Base-by-base conservation (phyloP, 2,329 filamentous ascomycete species). In the Aspergillus awamori region DNA sequence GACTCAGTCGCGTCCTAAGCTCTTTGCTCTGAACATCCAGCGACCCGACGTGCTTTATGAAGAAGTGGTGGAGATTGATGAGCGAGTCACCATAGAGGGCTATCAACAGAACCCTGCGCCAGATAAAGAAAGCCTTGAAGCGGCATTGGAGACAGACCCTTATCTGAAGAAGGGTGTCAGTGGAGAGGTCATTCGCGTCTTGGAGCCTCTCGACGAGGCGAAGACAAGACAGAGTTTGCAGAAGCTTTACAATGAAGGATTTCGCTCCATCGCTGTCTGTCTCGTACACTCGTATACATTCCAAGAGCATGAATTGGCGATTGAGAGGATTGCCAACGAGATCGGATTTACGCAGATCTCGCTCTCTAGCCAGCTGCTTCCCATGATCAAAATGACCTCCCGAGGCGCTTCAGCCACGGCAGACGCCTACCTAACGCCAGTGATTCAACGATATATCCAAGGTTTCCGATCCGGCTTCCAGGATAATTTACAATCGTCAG, bases 1-100 rank as follows among this genome's bases (percentile, higher is more conserved):
- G 8, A 96, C 96, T 76, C 93, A 97, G 79, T 91, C 89, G 24
- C 84, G 93, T 49, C 93, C 93, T 17, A 89, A 89, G 73, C 96
- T 97, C 65, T 97, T 97, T 70, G 93, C 80, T 97, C 57, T 90
- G 90, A 17, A 96, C 96, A 70, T 83, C 85, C 64, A 93, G 17
- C 17, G 93, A 72, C 93, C 93, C 0, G 92, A 95, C 65, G 90
- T 96, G 7, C 79, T 97, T 8, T 96, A 96, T 70, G 88, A 92
- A 72, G 82, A 81, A 33, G 92, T 97, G 0, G 83, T 97, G 20
- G 93, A 97, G 78, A 84, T 97, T 49, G 89, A 96, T 61, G 93
- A 97, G 82, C 83, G 93, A 24, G 91, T 97, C 4, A 93, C 93
- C 4, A 24, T 45, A 11, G 41, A 45, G 10, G 41, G 41, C 11